These are phyloP conservation scores for Flaveria bidentis DNA, from an alignment of 129 eudicot species.

Conservation along the genomic window DNA sequence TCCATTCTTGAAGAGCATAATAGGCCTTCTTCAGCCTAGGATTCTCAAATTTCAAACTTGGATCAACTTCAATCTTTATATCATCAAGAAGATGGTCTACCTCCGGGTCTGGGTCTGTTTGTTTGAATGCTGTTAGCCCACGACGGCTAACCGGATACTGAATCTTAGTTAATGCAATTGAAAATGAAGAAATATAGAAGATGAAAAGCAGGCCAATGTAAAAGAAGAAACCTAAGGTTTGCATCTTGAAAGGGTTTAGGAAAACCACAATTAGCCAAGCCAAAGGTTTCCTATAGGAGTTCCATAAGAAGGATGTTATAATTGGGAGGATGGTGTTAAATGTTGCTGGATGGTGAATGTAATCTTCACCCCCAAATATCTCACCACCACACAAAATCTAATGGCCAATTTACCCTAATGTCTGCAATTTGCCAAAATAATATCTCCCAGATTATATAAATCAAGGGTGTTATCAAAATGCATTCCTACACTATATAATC, in stretches of 20 bases:
- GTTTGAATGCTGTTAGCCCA: conserved; percentile 27
- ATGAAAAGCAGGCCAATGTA: conserved; percentile 40
- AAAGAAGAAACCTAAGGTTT: conserved; percentile 53
- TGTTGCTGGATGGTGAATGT: conserved; percentile 23
- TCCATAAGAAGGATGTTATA: conserved; percentile 37
- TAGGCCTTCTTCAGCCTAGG: conserved; percentile 57
- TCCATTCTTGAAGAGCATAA: conserved; percentile 76
- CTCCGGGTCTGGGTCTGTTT: not conserved
- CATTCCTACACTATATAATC: no score
- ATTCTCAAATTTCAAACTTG: conserved; percentile 40
- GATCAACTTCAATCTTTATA: conserved; percentile 32
- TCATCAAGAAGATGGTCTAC: conserved; percentile 32
- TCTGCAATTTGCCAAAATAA: not conserved
- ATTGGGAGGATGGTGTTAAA: conserved; percentile 28
- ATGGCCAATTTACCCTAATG: conserved; percentile 20
- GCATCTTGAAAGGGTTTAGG: conserved; percentile 42
- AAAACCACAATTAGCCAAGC: conserved; percentile 43
- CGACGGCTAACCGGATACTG: conserved; percentile 44
- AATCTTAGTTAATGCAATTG: conserved; percentile 38
- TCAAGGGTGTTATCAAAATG: no score
- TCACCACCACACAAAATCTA: conserved; percentile 38
- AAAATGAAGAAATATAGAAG: conserved; percentile 29
- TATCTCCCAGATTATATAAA: not conserved
- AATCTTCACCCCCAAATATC: conserved; percentile 34
- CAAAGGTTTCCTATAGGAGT: conserved; percentile 50